Percentiles rank a stretch among this genome's conserved stretches.
Evolutionary conservation across 495 filamentous ascomycete genomes (phyloP).

Genomic region (Lepraria neglecta): DNA sequence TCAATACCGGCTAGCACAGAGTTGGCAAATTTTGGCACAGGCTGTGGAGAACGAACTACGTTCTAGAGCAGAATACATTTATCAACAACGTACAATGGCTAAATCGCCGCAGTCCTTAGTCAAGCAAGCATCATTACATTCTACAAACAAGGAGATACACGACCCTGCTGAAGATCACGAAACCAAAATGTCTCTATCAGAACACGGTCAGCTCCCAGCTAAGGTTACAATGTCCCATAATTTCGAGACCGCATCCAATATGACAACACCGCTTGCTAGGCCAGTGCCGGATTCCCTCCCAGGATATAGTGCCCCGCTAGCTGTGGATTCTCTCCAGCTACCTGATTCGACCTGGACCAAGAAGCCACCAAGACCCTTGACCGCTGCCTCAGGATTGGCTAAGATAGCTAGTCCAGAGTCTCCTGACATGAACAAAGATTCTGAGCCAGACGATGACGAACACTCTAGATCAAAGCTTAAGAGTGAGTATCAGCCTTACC

Average conservation of each 20-base stretch:
- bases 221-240: conserved; percentile 22
- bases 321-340: conserved; percentile 40
- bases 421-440: background rate
- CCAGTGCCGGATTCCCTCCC: conserved; percentile 51
- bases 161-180: conserved; percentile 2
- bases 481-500: background rate
- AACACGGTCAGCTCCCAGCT: conserved; percentile 33
- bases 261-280: conserved; percentile 69
- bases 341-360: conserved; percentile 31
- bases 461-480: background rate
- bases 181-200: conserved; percentile 1
- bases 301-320: conserved; percentile 31
- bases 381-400: conserved; percentile 5
- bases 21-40: conserved; percentile 64
- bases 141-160: background rate
- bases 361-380: conserved; percentile 1
- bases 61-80: conserved; percentile 13
- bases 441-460: background rate
- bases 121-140: conserved; percentile 12
- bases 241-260: conserved; percentile 65
- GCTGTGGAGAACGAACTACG: conserved; percentile 32
- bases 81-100: conserved; percentile 10
- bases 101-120: conserved; percentile 10
- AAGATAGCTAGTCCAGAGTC: conserved; percentile 6
- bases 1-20: conserved; percentile 61